phyloP scores from a whole-genome alignment of 768 basidiomycete species.

The Aureoboletus auriporus region DNA sequence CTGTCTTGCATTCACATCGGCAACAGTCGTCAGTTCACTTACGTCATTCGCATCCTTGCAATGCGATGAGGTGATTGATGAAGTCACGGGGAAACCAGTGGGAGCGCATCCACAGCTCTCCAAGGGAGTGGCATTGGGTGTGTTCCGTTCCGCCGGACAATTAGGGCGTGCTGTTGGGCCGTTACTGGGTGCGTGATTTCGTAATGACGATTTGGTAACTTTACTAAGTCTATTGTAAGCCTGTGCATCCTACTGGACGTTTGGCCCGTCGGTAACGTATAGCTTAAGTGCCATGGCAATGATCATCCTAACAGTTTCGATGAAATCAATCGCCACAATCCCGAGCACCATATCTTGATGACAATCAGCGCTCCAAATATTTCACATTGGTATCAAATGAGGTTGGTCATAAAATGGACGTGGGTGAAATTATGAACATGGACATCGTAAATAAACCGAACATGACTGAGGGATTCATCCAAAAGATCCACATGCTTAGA shows the following conservation, averaged over 20 bases:
- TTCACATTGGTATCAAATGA: background rate
- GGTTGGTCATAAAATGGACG: too few species aligned
- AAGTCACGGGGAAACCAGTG: slow-evolving; percentile 50
- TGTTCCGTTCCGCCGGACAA: slow-evolving; percentile 91
- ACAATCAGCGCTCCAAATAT: background rate
- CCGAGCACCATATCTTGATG: slow-evolving; percentile 7
- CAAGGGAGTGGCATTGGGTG: slow-evolving; percentile 80
- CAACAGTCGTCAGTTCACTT: slow-evolving; percentile 91
- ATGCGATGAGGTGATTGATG: slow-evolving; percentile 71
- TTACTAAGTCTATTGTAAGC: slow-evolving; percentile 40
- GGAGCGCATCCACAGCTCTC: slow-evolving; percentile 64
- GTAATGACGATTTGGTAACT: background rate
- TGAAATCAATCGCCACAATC: slow-evolving; percentile 44
- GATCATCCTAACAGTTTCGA: slow-evolving; percentile 51
- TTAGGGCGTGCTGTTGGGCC: slow-evolving; percentile 92
- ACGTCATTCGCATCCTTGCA: slow-evolving; percentile 90
- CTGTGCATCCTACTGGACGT: slow-evolving; percentile 85
- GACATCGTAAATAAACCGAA: slow-evolving; percentile 1
- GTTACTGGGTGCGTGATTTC: slow-evolving; percentile 60
- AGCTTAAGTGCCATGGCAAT: slow-evolving; percentile 59
- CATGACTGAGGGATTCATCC: slow-evolving; percentile 8
- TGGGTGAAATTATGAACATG: background rate
- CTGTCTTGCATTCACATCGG: slow-evolving; percentile 89
- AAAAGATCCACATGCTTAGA: slow-evolving; percentile 13
- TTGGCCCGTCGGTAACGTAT: slow-evolving; percentile 80